These are phyloP conservation scores for Trichoderma lentiforme DNA, from an alignment of 2,329 filamentous ascomycete species.

Conservation along the genomic window DNA sequence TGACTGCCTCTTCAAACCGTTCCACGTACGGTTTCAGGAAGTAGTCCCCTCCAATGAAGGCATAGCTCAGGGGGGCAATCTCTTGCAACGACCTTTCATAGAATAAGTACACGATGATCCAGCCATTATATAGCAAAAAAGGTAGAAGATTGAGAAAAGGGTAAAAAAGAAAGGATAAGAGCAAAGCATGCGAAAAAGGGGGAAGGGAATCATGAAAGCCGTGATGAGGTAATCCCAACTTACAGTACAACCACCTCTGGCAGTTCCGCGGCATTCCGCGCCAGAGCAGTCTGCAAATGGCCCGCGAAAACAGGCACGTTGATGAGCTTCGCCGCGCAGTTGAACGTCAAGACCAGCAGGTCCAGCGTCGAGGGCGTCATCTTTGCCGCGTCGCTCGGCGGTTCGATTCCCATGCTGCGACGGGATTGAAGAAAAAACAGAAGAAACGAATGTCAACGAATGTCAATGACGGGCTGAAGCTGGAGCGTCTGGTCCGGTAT, in stretches of 20 bases:
- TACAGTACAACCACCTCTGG: constrained; percentile 58
- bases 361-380: constrained; percentile 54
- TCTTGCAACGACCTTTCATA: constrained; percentile 74
- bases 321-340: constrained; percentile 73
- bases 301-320: constrained; percentile 67
- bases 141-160: neutral
- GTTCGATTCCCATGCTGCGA: constrained; percentile 6
- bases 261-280: constrained; percentile 43
- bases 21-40: constrained; percentile 74
- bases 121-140: neutral
- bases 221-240: constrained; percentile 30
- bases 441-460: neutral
- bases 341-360: constrained; percentile 82
- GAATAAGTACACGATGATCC: neutral
- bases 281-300: constrained; percentile 63
- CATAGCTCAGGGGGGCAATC: constrained; percentile 76
- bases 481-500: neutral
- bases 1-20: constrained; percentile 67
- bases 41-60: constrained; percentile 82
- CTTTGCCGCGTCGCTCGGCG: constrained; percentile 14
- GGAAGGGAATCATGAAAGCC: neutral
- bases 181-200: neutral
- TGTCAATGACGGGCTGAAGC: neutral
- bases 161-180: neutral
- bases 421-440: neutral